Base-by-base conservation (phyloP, 345 rosid genomes). In the Lumnitzera littorea region DNA sequence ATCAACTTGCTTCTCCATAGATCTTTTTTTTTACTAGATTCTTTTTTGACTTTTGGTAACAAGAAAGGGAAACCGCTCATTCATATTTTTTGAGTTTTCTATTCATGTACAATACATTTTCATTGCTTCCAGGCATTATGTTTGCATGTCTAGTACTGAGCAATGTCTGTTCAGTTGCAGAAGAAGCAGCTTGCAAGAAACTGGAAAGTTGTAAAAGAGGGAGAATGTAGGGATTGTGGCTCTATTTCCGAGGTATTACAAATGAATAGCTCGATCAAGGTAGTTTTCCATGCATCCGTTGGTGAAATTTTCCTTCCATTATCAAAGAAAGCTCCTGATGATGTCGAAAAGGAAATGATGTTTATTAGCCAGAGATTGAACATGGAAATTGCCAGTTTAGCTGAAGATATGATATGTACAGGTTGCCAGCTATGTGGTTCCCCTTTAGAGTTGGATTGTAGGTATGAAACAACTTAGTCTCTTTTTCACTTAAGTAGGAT, bases 251-350 rank as follows among this genome's bases (percentile, higher is more conserved):
- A 79, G 64, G 81, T 76, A 51, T 60, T 55, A 25, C 54, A 12
- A 23, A 57, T 71, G 48, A 73, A 55, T 29, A 59, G 54, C 58
- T 65, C 70, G 15, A 64, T 71, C 46, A 68, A 57, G 65, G 78
- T 73, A 13, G 61, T 48, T 11, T 75, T 82, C 68, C 62, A 56
- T 57, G 87, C 87, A 48, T 75, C 67, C 46, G 58, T 69, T 6
- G 78, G 84, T 2, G 84, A 77, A 66, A 79, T 84, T 47, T 84
- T 81, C 68, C 73, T 79, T 48, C 86, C 87, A 47, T 62, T 68
- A 52, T 74, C 76, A 3, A 61, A 74, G 68, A 75, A 72, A 64
- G 57, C 46, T 48, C 58, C 63, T 41, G 57, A 48, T n/a, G 83
- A 79, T 41, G 55, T 70, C 12, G 80, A 74, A 61, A 68, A 72